Evolutionary conservation across 805 yeast genomes (phyloP), one percentile per base, ranked within the genome.

Genomic region (Ogataea pilisensis): DNA sequence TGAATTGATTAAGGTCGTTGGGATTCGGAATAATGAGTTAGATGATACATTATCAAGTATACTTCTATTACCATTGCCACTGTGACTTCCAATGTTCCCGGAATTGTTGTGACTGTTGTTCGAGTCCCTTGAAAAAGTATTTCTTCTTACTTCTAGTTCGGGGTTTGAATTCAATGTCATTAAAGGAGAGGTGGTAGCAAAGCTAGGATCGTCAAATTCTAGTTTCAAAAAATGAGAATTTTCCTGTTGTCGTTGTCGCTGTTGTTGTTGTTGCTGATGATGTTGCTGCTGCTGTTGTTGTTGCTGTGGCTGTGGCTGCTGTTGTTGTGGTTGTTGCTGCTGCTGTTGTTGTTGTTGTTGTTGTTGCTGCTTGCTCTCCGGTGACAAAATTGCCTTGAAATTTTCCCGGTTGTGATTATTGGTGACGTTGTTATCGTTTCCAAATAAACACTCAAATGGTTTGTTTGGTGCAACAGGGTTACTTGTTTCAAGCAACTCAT

Each of bases 181-280:
- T 34, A 58, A 36, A 3, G 67, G 67, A 1, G 65, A 58, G 8
- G 58, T 51, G 2, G 63, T 47, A 2, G 60, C 58, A 47, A 60
- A 59, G 37, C 67, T 68, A 3, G 74, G 70, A 17, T 65, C 69
- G 26, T 74, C 63, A 57, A 63, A 69, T 24, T 56, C 61, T 7
- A 34, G 18, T 25, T 38, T 48, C 18, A 35, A 14, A 24, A 31
- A 12, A 12, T 30, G 32, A 12, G 18, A n/a, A 5, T 16, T 9
- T 30, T 16, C 32, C 12, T 18, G 37, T 16, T 34, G 31, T 24
- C 26, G 11, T 16, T 37, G 37, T 13, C 17, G 18, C 24, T 33
- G 24, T 16, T 22, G 11, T 6, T 17, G 12, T 16, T 40, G 7
- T 9, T 16, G 7, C 35, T 21, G 32, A 16, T 29, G 20, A 27